These are phyloP conservation scores for Hysterium pulicare DNA, from an alignment of 2,329 filamentous ascomycete genomes.

Conservation along the genomic window DNA sequence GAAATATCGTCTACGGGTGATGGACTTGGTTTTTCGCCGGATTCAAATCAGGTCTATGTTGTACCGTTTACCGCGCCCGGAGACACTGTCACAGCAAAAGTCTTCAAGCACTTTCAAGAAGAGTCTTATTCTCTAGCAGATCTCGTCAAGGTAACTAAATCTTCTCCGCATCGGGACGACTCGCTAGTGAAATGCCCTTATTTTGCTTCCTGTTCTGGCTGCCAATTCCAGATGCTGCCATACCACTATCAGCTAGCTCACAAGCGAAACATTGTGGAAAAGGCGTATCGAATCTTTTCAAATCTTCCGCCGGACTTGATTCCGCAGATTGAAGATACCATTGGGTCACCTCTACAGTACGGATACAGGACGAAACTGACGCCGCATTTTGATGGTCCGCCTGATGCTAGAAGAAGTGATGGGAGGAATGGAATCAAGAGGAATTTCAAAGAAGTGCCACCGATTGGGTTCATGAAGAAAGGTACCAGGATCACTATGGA, in stretches of 20 bases:
- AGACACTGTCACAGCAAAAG: constrained; percentile 73
- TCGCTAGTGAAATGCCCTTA: constrained; percentile 76
- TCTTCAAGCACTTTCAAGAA: constrained; percentile 66
- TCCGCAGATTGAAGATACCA: constrained; percentile 75
- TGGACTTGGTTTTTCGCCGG: constrained; percentile 71
- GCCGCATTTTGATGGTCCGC: constrained; percentile 86
- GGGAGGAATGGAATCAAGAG: constrained; percentile 52
- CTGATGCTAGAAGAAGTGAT: constrained; percentile 47
- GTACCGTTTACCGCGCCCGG: constrained; percentile 87
- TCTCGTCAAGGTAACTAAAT: constrained; percentile 71
- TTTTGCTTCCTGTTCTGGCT: constrained; percentile 83
- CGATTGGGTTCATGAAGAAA: constrained; percentile 88
- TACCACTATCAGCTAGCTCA: constrained; percentile 81
- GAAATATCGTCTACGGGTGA: constrained; percentile 90
- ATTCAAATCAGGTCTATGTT: constrained; percentile 70
- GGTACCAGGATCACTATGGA: constrained; percentile 77
- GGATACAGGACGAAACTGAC: constrained; percentile 96
- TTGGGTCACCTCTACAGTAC: constrained; percentile 86
- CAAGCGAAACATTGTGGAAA: constrained; percentile 83
- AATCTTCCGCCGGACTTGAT: constrained; percentile 71
- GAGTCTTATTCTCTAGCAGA: constrained; percentile 75
- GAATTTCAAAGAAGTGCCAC: constrained; percentile 63
- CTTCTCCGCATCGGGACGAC: constrained; percentile 75
- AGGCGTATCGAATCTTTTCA: constrained; percentile 89
- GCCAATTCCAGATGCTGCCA: constrained; percentile 95